Evolutionary conservation across 2,329 filamentous ascomycete genomes (phyloP).

Genomic region (Ophiocordyceps australis): DNA sequence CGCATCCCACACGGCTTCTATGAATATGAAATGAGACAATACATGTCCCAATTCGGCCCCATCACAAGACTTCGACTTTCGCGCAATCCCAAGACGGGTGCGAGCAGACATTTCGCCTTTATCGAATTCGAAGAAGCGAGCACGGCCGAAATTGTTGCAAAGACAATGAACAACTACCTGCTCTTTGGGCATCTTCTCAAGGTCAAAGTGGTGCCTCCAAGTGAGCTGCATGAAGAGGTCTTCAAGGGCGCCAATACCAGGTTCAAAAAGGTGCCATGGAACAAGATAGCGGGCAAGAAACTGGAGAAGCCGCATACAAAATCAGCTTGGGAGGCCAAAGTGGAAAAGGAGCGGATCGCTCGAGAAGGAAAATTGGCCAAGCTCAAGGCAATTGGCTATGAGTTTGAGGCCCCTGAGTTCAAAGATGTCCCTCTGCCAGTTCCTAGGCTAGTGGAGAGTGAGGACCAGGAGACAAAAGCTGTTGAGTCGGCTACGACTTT

Average conservation of each 20-base stretch:
- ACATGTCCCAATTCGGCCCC: slow-evolving; percentile 83
- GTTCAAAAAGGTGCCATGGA: slow-evolving; percentile 78
- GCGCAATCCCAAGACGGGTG: slow-evolving; percentile 80
- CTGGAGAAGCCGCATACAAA: slow-evolving; percentile 58
- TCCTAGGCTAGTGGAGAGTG: slow-evolving; percentile 18
- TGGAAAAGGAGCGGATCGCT: slow-evolving; percentile 54
- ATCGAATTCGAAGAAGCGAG: slow-evolving; percentile 70
- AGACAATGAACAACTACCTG: slow-evolving; percentile 96
- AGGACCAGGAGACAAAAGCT: slow-evolving; percentile 11
- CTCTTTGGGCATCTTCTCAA: slow-evolving; percentile 89
- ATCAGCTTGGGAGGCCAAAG: slow-evolving; percentile 60
- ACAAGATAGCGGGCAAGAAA: slow-evolving; percentile 62
- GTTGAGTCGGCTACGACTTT: slow-evolving; percentile 18
- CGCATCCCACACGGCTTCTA: slow-evolving; percentile 90
- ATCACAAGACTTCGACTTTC: slow-evolving; percentile 67
- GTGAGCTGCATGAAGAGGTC: slow-evolving; percentile 61
- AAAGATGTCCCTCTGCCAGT: slow-evolving; percentile 37
- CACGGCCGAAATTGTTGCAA: slow-evolving; percentile 74
- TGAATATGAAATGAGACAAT: slow-evolving; percentile 84
- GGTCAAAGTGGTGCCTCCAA: slow-evolving; percentile 59
- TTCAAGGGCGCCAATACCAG: slow-evolving; percentile 84
- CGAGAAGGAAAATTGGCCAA: slow-evolving; percentile 52
- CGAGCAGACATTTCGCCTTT: slow-evolving; percentile 87
- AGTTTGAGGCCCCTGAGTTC: slow-evolving; percentile 56
- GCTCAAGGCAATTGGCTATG: slow-evolving; percentile 67